Evolutionary conservation across 2,329 filamentous ascomycete genomes (phyloP).

Genomic region (Westerdykella ornata): DNA sequence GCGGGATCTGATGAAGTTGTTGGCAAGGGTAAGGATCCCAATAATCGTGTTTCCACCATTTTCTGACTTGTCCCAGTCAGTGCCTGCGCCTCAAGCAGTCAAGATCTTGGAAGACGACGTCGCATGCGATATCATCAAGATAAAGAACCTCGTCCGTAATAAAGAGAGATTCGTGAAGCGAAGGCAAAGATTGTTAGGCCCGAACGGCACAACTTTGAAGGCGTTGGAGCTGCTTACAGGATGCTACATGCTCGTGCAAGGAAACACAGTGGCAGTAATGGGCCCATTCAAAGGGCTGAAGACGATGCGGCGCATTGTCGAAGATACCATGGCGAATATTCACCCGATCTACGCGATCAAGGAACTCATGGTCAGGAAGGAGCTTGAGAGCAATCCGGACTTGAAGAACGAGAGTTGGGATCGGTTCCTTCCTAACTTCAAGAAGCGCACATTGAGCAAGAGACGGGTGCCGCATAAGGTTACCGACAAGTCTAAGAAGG

Average conservation of each 20-base stretch:
- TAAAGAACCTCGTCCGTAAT: constrained; percentile 79
- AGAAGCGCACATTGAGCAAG: constrained; percentile 83
- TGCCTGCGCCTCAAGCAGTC: constrained; percentile 85
- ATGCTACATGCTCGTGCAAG: constrained; percentile 92
- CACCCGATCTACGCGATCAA: constrained; percentile 92
- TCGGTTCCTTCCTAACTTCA: constrained; percentile 93
- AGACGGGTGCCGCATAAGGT: constrained; percentile 75
- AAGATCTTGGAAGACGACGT: constrained; percentile 91
- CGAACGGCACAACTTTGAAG: constrained; percentile 86
- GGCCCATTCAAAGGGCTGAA: constrained; percentile 89
- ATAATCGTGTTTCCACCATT: not conserved
- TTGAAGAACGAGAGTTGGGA: constrained; percentile 89
- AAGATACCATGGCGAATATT: constrained; percentile 95
- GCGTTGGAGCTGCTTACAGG: constrained; percentile 85
- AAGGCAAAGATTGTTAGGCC: constrained; percentile 84
- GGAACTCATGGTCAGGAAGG: constrained; percentile 87
- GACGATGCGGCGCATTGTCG: constrained; percentile 79
- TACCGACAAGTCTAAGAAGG: constrained; percentile 88
- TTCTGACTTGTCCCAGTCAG: constrained; percentile 45
- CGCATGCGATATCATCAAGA: constrained; percentile 94
- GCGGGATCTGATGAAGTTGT: constrained; percentile 85
- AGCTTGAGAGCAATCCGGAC: constrained; percentile 81
- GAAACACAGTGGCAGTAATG: constrained; percentile 90
- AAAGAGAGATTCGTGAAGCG: constrained; percentile 96
- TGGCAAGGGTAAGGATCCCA: constrained; percentile 47